Percentiles rank a stretch among this genome's conserved stretches.
These are phyloP conservation scores for Yamadazyma atmosphaerica DNA, from an alignment of 1,139 yeast genomes.

Conservation along the genomic window DNA sequence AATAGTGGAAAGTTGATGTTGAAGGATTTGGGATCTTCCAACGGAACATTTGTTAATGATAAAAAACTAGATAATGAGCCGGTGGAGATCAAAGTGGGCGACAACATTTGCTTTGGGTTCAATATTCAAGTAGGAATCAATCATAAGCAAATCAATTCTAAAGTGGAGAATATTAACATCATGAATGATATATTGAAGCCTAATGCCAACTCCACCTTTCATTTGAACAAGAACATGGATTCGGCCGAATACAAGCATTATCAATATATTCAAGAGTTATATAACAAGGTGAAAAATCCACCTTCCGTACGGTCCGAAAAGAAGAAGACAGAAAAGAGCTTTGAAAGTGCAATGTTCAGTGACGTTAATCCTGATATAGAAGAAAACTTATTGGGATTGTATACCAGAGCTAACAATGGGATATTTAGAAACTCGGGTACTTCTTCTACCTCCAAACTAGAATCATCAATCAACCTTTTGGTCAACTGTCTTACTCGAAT, in stretches of 20 bases:
- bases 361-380: conserved; percentile 67
- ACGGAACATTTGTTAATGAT: conserved; percentile 91
- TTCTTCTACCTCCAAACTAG: conserved; percentile 55
- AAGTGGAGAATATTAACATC: conserved; percentile 68
- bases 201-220: conserved; percentile 15
- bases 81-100: conserved; percentile 68
- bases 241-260: conserved; percentile 42
- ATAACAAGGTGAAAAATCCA: conserved; percentile 15
- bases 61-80: conserved; percentile 66
- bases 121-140: conserved; percentile 82
- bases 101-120: conserved; percentile 83
- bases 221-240: conserved; percentile 10
- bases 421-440: conserved; percentile 63
- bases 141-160: conserved; percentile 83
- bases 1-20: conserved; percentile 68
- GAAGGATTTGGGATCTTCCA: conserved; percentile 85
- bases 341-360: conserved; percentile 80
- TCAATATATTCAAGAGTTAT: conserved; percentile 44
- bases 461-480: conserved; percentile 31
- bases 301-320: background rate
- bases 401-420: conserved; percentile 58
- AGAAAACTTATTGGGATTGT: conserved; percentile 57
- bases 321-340: conserved; percentile 21
- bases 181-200: conserved; percentile 39
- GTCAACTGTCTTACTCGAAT: conserved; percentile 30